Conservation (phyloP, 768 basidiomycete genomes). For the Pisolithus marmoratus region DNA sequence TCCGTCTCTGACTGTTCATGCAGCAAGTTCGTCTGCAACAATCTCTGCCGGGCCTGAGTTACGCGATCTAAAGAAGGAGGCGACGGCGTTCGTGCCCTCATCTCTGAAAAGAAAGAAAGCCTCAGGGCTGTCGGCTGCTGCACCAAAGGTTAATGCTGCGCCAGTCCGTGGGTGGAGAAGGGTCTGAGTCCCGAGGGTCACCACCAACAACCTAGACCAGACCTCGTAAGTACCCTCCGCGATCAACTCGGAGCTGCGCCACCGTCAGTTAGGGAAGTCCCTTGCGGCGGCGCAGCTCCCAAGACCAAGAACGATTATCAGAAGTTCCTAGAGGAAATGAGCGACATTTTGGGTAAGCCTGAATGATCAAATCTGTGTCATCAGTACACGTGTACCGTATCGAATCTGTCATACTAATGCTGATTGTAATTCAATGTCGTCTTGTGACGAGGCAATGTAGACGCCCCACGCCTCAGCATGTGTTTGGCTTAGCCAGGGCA, state of each 20-base stretch:
- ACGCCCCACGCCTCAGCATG: neutral
- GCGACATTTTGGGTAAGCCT: conserved; percentile 47
- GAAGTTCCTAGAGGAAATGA: conserved; percentile 73
- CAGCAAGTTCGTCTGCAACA: conserved; percentile 48
- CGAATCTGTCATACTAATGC: neutral
- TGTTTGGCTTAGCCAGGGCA: neutral
- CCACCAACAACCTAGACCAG: conserved; percentile 47
- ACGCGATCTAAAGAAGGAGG: conserved; percentile 92
- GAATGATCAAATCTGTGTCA: conserved; percentile 7
- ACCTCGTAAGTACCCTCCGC: conserved; percentile 58
- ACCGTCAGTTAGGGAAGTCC: conserved; percentile 10
- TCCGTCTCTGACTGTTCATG: conserved; percentile 42
- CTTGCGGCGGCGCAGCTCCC: conserved; percentile 15
- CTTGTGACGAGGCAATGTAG: no score
- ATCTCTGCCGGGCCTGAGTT: conserved; percentile 83
- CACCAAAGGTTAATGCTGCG: conserved; percentile 56
- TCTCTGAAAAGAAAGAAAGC: conserved; percentile 72
- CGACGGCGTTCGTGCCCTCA: conserved; percentile 85
- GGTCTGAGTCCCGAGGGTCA: conserved; percentile 16
- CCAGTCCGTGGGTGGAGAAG: conserved; percentile 40
- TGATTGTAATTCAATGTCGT: no score
- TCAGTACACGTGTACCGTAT: neutral
- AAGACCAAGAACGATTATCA: conserved; percentile 65
- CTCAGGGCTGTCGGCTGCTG: conserved; percentile 22
- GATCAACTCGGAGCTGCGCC: conserved; percentile 47